Percentiles rank a stretch among this genome's conserved stretches.
Conservation (phyloP, 2,329 filamentous ascomycete genomes). For the Diaporthe eres region DNA sequence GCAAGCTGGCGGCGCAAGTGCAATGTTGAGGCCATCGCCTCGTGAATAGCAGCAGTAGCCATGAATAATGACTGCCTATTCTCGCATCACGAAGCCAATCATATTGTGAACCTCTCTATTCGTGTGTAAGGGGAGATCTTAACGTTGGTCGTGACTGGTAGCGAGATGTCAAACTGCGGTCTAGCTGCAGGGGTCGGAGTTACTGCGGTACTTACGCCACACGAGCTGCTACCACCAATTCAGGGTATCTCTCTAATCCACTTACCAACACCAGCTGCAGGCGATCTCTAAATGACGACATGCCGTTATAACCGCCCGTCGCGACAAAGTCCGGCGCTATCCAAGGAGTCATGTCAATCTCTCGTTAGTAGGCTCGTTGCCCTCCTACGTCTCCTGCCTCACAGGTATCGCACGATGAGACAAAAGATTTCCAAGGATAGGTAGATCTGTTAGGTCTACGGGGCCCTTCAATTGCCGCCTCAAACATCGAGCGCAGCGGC, state of each 20-base stretch:
- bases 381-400: background rate
- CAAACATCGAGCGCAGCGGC: background rate
- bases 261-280: background rate
- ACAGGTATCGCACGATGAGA: background rate
- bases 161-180: background rate
- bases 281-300: background rate
- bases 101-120: background rate
- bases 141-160: background rate
- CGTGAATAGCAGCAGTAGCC: background rate
- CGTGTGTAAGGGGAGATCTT: background rate
- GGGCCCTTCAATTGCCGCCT: slow-evolving; percentile 2
- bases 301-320: slow-evolving; percentile 6
- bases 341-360: background rate
- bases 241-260: background rate
- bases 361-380: too few species aligned
- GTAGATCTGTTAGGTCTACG: slow-evolving; percentile 1
- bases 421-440: background rate
- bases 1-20: background rate
- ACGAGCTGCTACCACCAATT: rapidly evolving
- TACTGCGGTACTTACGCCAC: background rate
- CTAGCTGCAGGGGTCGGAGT: background rate
- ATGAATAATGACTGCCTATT: background rate
- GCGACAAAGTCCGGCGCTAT: background rate
- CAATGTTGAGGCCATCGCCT: background rate
- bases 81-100: too few species aligned